Evolutionary conservation across 225 moss, liverwort and hornwort species (phyloP).

Genomic region (Polytrichum commune): DNA sequence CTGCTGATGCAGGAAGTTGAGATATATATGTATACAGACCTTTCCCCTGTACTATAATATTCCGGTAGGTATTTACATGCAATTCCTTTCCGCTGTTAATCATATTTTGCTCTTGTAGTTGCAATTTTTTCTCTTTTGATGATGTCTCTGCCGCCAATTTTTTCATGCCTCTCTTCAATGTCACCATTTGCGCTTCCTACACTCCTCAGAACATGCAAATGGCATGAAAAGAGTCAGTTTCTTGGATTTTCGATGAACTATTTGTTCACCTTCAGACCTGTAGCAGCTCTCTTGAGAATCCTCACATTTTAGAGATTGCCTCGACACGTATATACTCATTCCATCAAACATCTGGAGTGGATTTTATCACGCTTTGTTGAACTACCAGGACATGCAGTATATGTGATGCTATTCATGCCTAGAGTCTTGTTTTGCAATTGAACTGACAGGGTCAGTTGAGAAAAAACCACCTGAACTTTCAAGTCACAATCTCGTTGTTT

Average conservation of each 20-base stretch:
- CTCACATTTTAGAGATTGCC: no score
- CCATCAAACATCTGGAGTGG: no score
- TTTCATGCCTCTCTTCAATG: conserved; percentile 42
- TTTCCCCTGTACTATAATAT: no score
- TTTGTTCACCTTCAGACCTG: no score
- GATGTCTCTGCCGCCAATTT: conserved; percentile 36
- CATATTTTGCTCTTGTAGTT: conserved; percentile 42
- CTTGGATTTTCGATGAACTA: neutral
- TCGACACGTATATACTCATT: no score
- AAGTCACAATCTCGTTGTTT: conserved; percentile 37
- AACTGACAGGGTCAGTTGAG: neutral
- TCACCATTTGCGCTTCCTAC: conserved; percentile 50
- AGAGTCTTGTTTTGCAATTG: no score
- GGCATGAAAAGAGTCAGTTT: neutral
- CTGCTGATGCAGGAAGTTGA: no score
- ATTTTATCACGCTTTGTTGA: no score
- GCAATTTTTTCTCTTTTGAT: conserved; percentile 38
- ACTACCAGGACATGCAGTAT: no score
- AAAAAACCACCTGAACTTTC: conserved; percentile 26
- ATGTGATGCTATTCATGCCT: no score
- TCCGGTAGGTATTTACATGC: conserved; percentile 23
- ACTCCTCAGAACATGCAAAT: neutral
- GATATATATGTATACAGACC: no score
- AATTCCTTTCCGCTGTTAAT: conserved; percentile 40
- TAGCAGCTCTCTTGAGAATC: no score